These are phyloP conservation scores for Cytospora mali DNA, from an alignment of 2,329 filamentous ascomycete species.

Conservation along the genomic window DNA sequence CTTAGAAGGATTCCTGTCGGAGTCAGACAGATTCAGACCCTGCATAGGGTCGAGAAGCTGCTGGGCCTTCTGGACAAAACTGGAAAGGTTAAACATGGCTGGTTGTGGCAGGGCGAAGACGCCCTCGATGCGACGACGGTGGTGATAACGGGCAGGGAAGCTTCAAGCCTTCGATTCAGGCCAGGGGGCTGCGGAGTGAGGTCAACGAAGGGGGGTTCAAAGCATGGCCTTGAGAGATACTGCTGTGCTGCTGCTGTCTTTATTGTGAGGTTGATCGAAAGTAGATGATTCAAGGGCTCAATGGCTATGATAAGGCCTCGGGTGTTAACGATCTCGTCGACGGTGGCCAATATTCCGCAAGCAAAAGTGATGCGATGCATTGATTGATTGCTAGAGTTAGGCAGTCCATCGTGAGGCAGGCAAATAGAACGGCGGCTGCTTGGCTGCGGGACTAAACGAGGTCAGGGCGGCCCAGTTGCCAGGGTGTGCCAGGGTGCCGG, in stretches of 20 bases:
- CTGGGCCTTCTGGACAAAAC: slow-evolving; percentile 93
- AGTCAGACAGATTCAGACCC: slow-evolving; percentile 70
- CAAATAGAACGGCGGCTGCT: not conserved
- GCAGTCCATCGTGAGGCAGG: not conserved
- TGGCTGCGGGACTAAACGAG: not conserved
- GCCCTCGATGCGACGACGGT: slow-evolving; percentile 23
- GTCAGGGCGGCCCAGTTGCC: not conserved
- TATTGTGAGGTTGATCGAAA: not conserved
- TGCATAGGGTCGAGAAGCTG: slow-evolving; percentile 90
- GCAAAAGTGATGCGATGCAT: not conserved
- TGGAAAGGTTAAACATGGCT: slow-evolving; percentile 66
- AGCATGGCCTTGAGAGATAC: slow-evolving; percentile 16
- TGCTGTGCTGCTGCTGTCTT: not conserved
- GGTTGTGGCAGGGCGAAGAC: slow-evolving; percentile 29
- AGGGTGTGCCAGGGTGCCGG: not conserved
- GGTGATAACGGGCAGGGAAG: not conserved
- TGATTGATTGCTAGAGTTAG: not conserved
- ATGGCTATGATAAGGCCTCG: not conserved
- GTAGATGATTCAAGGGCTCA: not conserved
- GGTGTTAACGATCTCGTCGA: not conserved
- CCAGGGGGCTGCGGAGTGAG: slow-evolving; percentile 11
- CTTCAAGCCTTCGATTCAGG: slow-evolving; percentile 3
- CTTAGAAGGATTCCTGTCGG: slow-evolving; percentile 85
- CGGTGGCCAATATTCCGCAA: not conserved
- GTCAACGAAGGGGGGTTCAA: not conserved